phyloP scores from a whole-genome alignment of 306 rosid genomes.

The Sophora flavescens region DNA sequence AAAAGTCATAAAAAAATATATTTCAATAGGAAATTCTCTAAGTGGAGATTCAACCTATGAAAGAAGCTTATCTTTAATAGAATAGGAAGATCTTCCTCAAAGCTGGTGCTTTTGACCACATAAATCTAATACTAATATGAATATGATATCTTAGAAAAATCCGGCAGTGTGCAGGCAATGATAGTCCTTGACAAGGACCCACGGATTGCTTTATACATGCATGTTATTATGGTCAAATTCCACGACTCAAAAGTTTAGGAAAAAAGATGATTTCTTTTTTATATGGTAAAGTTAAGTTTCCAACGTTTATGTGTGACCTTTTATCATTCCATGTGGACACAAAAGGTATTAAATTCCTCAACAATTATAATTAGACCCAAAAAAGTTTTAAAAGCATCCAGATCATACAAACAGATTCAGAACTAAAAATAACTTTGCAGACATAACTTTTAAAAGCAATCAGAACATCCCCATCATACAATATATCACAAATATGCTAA shows the following conservation, averaged over 20 bases:
- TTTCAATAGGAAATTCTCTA: background rate
- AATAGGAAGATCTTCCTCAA: constrained; percentile 19
- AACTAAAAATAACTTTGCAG: constrained; percentile 39
- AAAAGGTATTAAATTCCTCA: constrained; percentile 46
- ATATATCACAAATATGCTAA: constrained; percentile 2
- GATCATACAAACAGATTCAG: constrained; percentile 17
- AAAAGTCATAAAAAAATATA: background rate
- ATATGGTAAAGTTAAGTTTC: constrained; percentile 40
- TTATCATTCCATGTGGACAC: constrained; percentile 51
- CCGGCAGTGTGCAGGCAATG: constrained; percentile 43
- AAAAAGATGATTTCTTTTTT: constrained; percentile 35
- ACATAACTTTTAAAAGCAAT: constrained; percentile 36
- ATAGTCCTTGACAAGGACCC: constrained; percentile 51
- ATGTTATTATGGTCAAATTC: constrained; percentile 45
- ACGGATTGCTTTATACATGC: constrained; percentile 35
- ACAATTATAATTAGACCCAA: constrained; percentile 40
- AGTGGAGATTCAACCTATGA: constrained; percentile 15
- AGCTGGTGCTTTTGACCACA: constrained; percentile 13
- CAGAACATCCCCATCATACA: constrained; percentile 24
- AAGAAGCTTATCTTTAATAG: constrained; percentile 40
- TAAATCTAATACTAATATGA: constrained; percentile 16
- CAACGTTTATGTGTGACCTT: constrained; percentile 46
- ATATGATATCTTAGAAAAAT: background rate
- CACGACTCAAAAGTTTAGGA: constrained; percentile 43
- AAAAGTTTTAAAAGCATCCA: constrained; percentile 33